A percentile compares a stretch with the other conserved stretches of the same genome.
Conservation (phyloP, 164 flowering plant genomes). For the Nymphaea thermarum region DNA sequence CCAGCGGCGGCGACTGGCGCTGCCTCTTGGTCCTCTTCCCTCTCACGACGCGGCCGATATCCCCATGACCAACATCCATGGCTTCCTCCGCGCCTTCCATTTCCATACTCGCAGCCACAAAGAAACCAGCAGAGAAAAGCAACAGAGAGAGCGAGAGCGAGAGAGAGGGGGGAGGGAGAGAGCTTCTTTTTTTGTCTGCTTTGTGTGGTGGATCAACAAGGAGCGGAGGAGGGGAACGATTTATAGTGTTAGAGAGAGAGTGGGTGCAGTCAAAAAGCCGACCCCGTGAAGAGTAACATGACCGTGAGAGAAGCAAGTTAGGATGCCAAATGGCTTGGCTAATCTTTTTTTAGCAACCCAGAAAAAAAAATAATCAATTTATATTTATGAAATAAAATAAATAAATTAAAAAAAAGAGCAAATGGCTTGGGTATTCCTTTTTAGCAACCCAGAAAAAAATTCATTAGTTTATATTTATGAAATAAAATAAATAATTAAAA, state of each 20-base stretch:
- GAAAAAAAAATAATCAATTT: background rate
- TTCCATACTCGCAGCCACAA: background rate
- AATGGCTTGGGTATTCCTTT: too few species aligned
- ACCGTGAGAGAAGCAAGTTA: slow-evolving; percentile 11
- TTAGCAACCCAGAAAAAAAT: too few species aligned
- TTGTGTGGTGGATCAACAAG: slow-evolving; percentile 9
- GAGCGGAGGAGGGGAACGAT: slow-evolving; percentile 11
- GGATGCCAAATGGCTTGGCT: slow-evolving; percentile 14
- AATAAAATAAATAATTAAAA: background rate
- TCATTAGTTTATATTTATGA: background rate
- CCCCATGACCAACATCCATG: slow-evolving; percentile 5
- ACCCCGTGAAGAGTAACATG: slow-evolving; percentile 18
- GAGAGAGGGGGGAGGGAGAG: slow-evolving; percentile 4
- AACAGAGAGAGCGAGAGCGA: slow-evolving; percentile 8
- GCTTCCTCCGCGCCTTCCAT: slow-evolving; percentile 26
- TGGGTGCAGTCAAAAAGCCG: slow-evolving; percentile 20
- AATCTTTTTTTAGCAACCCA: slow-evolving; percentile 19
- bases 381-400: background rate
- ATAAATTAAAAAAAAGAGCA: background rate
- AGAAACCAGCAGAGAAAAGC: background rate
- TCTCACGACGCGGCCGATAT: slow-evolving; percentile 11
- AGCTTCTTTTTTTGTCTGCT: too few species aligned
- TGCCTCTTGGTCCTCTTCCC: slow-evolving; percentile 48
- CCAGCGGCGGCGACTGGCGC: slow-evolving; percentile 14
- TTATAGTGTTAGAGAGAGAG: slow-evolving; percentile 13